Conservation (phyloP, 2,329 filamentous ascomycete species). For the Stemphylium vesicarium region DNA sequence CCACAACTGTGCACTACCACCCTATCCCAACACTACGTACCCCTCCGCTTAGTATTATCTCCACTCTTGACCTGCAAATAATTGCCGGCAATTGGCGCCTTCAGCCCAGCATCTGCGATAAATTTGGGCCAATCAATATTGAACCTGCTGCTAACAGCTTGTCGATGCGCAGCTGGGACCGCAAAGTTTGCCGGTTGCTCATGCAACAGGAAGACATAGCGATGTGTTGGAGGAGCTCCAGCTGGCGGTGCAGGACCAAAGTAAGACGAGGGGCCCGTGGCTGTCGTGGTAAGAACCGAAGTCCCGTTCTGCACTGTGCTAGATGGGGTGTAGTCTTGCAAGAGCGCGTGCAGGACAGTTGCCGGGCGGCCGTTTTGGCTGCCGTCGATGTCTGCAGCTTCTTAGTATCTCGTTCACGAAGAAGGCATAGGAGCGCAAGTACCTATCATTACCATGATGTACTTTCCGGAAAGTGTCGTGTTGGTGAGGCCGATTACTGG, state of each 20-base stretch:
- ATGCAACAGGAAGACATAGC: conserved; percentile 41
- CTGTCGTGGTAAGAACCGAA: conserved; percentile 32
- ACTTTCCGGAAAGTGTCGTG: conserved; percentile 31
- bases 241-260: conserved; percentile 41
- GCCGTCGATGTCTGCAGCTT: conserved; percentile 13
- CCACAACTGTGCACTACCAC: too few relatives aligned
- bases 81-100: conserved; percentile 27
- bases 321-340: conserved; percentile 34
- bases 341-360: conserved; percentile 40
- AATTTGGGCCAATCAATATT: conserved; percentile 33
- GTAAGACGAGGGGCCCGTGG: conserved; percentile 38
- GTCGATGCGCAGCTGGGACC: conserved; percentile 28
- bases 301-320: conserved; percentile 32
- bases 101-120: conserved; percentile 29
- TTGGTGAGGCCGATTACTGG: conserved; percentile 36
- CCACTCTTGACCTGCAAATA: conserved; percentile 36
- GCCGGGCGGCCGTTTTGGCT: conserved; percentile 16
- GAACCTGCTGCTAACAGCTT: conserved; percentile 25
- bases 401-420: conserved; percentile 4
- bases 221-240: conserved; percentile 37
- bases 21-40: background rate
- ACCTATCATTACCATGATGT: conserved; percentile 41
- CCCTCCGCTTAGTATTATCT: conserved; percentile 26
- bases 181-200: conserved; percentile 36
- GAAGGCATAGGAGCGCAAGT: conserved; percentile 12